Conservation (phyloP, 2,329 filamentous ascomycete species). For the Calonectria henricotiae region DNA sequence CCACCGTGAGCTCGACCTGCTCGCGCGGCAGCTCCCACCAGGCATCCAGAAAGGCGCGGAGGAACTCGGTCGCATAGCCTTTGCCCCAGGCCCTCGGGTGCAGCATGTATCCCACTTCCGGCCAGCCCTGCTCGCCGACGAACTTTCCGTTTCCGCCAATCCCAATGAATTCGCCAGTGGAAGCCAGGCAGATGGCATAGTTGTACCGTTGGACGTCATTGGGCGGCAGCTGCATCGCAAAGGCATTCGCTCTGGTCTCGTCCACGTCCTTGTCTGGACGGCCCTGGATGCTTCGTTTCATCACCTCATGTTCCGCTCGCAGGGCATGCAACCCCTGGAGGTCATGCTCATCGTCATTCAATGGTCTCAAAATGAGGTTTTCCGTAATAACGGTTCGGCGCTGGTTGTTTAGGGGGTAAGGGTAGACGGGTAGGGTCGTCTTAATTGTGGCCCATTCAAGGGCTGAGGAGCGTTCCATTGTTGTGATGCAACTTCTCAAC, state of each 20-base stretch:
- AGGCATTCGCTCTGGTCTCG: conserved; percentile 55
- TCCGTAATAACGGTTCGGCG: conserved; percentile 65
- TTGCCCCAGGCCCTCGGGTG: conserved; percentile 69
- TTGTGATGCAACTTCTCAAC: conserved; percentile 9
- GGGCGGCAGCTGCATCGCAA: conserved; percentile 62
- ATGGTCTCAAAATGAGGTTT: conserved; percentile 71
- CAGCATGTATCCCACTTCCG: conserved; percentile 74
- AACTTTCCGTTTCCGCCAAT: conserved; percentile 63
- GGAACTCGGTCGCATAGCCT: conserved; percentile 73
- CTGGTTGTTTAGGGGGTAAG: conserved; percentile 60
- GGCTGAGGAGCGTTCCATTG: conserved; percentile 48
- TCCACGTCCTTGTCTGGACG: conserved; percentile 62
- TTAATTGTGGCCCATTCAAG: conserved; percentile 62
- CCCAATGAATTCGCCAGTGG: conserved; percentile 69
- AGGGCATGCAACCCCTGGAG: conserved; percentile 67
- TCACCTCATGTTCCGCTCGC: conserved; percentile 73
- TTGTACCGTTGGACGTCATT: conserved; percentile 71
- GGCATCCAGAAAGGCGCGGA: conserved; percentile 63
- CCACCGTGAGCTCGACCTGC: conserved; percentile 63
- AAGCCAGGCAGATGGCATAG: conserved; percentile 67
- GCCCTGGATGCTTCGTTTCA: conserved; percentile 71
- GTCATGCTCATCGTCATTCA: conserved; percentile 65
- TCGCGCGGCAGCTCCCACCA: conserved; percentile 69
- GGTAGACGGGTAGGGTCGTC: conserved; percentile 64
- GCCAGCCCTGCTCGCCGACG: conserved; percentile 66